A percentile compares a stretch with the other conserved stretches of the same genome.
Conservation (phyloP, 2,329 filamentous ascomycete genomes). For the Sclerotinia spermophila region DNA sequence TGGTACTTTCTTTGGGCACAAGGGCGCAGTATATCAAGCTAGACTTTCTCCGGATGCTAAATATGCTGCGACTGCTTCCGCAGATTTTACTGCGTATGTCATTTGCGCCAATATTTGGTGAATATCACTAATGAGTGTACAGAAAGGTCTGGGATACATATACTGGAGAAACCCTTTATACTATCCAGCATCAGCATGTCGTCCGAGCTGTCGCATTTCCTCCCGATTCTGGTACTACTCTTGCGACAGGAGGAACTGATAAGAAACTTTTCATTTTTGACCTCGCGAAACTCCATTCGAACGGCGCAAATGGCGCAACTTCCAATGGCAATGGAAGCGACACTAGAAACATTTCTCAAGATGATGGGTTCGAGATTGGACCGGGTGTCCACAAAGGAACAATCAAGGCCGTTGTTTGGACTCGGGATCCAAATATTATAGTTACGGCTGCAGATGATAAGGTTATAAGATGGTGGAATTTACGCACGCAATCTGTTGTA, state of each 20-base stretch:
- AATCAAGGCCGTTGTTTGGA: constrained; percentile 97
- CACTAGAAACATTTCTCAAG: constrained; percentile 50
- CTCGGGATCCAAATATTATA: constrained; percentile 78
- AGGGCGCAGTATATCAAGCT: constrained; percentile 96
- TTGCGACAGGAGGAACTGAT: constrained; percentile 92
- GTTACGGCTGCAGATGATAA: constrained; percentile 90
- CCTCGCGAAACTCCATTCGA: constrained; percentile 51
- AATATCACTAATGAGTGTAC: constrained; percentile 35
- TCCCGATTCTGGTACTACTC: constrained; percentile 72
- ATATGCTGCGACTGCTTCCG: constrained; percentile 87
- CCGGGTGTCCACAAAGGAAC: constrained; percentile 76
- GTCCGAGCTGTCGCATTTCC: constrained; percentile 91
- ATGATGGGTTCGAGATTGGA: constrained; percentile 80
- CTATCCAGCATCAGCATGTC: constrained; percentile 89
- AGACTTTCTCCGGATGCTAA: constrained; percentile 83
- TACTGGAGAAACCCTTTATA: constrained; percentile 82
- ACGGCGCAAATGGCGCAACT: constrained; percentile 23
- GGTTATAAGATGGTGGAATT: constrained; percentile 90
- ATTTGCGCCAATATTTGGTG: background rate
- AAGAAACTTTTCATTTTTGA: constrained; percentile 97
- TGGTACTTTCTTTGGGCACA: constrained; percentile 96
- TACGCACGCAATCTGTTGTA: constrained; percentile 71
- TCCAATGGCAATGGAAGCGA: constrained; percentile 37
- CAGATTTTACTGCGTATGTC: constrained; percentile 87
- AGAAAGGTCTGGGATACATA: constrained; percentile 98